Evolutionary conservation across 2,329 filamentous ascomycete species (phyloP), one percentile per base, ranked within the genome.

Genomic region (Neofusicoccum ribis): DNA sequence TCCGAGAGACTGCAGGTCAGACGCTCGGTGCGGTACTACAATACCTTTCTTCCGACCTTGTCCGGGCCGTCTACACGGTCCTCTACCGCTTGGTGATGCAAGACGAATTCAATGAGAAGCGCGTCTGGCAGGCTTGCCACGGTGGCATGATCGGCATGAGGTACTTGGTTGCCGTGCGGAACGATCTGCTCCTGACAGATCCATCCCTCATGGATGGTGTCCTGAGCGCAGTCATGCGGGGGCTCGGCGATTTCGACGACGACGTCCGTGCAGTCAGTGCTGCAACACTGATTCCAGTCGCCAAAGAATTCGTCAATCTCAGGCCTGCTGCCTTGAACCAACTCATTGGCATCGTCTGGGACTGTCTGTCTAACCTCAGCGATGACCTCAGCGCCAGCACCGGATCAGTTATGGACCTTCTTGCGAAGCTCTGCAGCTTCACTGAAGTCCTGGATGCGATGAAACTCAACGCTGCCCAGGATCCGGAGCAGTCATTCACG

Each of bases 321-420:
- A 90, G 94, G 15, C 90, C 92, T 15, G 84, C 84, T 39, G 89
- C 92, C 49, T 84, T 99, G 37, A 89, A 93, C 67, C 85, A 86
- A 36, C 86, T 99, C 44, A 96, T 97, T 77, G 90, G 91, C 73
- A 96, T 98, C 66, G 93, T 99, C 34, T 99, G 95, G 95, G 91
- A 96, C 73, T 98, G 95, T 80, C 83, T 99, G 27, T 96, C 94
- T 3, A 96, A 96, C 74, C 83, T 99, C n/a, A 93, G 94, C 69
- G 95, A 99, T 74, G 95, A 99, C 74, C 84, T 99, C 17, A 98
- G 93, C 76, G 95, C 95, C 3, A 98, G 95, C 76, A 99, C 96
- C 9, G 95, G 95, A 54, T 96, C 93, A 65, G 96, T 99, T 63
- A 99, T 99, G 96, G 96, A 99, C 76, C 86, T 99, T 46, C 84